Evolutionary conservation across 495 filamentous ascomycete genomes (phyloP), one percentile per base, ranked within the genome.

Genomic region (Neurospora sp.): DNA sequence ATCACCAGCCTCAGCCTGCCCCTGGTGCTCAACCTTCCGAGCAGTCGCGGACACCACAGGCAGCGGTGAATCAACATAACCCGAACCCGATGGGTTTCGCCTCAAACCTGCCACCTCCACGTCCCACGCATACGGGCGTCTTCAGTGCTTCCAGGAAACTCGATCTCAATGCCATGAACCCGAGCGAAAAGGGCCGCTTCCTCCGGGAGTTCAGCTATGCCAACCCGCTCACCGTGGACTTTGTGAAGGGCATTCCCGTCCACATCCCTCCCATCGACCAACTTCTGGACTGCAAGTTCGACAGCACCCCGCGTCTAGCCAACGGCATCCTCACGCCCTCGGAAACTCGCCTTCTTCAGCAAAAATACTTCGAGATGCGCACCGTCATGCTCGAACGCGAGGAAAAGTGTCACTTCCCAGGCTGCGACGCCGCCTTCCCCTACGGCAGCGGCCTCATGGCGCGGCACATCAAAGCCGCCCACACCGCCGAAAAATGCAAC

Each of bases 261-360:
- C 74, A 82, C 11, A 80, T 75, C 10, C 77, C 83, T 5, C 81
- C 81, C 5, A 23, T 84, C 18, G 83, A 85, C 37, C 69, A 72
- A 1, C 70, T 84, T 39, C 78, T 84, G 48, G 77, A 75, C 59
- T 74, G 80, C 9, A 77, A 77, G 1, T 31, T 70, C 0, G 75
- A 78, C 31, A 75, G 72, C 46, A 72, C 81, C 42, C 84, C 84
- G 3, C 74, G 72, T 18, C 79, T 81, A 20, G 80, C 82, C 38
- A 75, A 79, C 27, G 78, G 78, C 8, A 80, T 85, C 69, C 70
- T 82, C 72, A 85, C 83, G 23, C 82, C 84, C 3, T 79, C 77
- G 12, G 84, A 85, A 75, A 40, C 77, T 2, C 79, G 78, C 8
- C 75, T 77, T 18, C 77, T 84, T 10, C 80, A 85, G 40, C 71